Percentiles rank a stretch among this genome's conserved stretches.
These are phyloP conservation scores for Phytophthora ohioensis DNA, from an alignment of 352 stramenopile species.

Conservation along the genomic window DNA sequence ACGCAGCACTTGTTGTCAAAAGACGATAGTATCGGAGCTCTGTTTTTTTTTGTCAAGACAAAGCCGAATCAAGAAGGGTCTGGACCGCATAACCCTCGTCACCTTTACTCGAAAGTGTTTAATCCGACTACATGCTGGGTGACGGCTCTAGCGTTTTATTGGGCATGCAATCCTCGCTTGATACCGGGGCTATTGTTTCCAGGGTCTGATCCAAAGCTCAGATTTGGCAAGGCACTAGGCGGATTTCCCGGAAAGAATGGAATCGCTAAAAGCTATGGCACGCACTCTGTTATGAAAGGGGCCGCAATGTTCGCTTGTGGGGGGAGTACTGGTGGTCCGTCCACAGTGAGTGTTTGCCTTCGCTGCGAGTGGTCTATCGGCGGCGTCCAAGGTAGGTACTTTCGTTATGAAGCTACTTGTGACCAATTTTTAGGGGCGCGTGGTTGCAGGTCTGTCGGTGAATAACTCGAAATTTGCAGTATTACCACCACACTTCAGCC, in stretches of 20 bases:
- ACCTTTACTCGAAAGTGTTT: conserved; percentile 23
- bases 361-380: conserved; percentile 19
- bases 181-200: too few relatives aligned
- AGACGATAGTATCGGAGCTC: conserved; percentile 21
- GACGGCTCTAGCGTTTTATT: too few relatives aligned
- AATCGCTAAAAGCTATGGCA: too few relatives aligned
- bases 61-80: conserved; percentile 32
- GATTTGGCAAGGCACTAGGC: too few relatives aligned
- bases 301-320: conserved; percentile 18
- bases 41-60: conserved; percentile 28
- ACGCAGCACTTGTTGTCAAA: conserved; percentile 14
- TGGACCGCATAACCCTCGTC: conserved; percentile 15
- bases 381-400: conserved; percentile 14
- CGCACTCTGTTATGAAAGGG: conserved; percentile 17
- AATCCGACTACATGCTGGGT: too few relatives aligned
- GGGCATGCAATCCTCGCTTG: too few relatives aligned
- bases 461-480: conserved; percentile 19
- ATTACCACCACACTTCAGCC: conserved; percentile 21
- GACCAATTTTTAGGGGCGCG: conserved; percentile 19
- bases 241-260: too few relatives aligned
- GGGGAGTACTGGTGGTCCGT: conserved; percentile 11
- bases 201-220: too few relatives aligned
- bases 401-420: conserved; percentile 7
- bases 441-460: conserved; percentile 17
- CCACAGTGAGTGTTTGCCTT: conserved; percentile 17